These are phyloP conservation scores for Musa acuminata DNA, from an alignment of 176 grass and related monocot genomes.

Conservation along the genomic window DNA sequence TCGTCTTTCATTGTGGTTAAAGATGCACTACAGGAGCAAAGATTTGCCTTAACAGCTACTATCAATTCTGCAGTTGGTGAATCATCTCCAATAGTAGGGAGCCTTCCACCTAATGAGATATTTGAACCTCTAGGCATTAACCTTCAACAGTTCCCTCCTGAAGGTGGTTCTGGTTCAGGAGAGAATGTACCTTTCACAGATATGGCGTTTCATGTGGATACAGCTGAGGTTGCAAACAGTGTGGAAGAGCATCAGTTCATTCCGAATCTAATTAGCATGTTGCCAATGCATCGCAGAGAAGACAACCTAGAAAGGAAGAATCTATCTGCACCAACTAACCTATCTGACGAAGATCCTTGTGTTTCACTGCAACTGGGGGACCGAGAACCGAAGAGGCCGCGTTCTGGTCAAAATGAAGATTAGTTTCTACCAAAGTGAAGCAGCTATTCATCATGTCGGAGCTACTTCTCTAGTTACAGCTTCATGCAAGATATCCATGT, in stretches of 20 bases:
- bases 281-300: conserved; percentile 32
- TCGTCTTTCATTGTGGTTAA: conserved; percentile 11
- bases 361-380: conserved; percentile 74
- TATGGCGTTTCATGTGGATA: conserved; percentile 29
- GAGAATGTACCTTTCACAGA: conserved; percentile 16
- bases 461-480: no score
- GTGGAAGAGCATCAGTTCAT: conserved; percentile 88
- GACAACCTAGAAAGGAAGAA: conserved; percentile 14
- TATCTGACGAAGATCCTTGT: conserved; percentile 60
- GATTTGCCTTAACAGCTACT: conserved; percentile 36
- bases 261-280: conserved; percentile 56
- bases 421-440: not conserved
- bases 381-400: conserved; percentile 48
- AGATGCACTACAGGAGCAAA: conserved; percentile 85
- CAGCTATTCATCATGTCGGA: not conserved
- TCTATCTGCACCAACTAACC: conserved; percentile 46
- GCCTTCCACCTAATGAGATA: conserved; percentile 29
- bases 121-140: conserved; percentile 61
- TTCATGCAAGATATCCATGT: no score
- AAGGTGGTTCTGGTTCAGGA: conserved; percentile 23
- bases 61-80: conserved; percentile 44
- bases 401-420: conserved; percentile 9
- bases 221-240: conserved; percentile 24
- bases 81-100: conserved; percentile 28
- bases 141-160: conserved; percentile 67